Evolutionary conservation across 768 basidiomycete species (phyloP).

Genomic region (Rubroboletus satanas): DNA sequence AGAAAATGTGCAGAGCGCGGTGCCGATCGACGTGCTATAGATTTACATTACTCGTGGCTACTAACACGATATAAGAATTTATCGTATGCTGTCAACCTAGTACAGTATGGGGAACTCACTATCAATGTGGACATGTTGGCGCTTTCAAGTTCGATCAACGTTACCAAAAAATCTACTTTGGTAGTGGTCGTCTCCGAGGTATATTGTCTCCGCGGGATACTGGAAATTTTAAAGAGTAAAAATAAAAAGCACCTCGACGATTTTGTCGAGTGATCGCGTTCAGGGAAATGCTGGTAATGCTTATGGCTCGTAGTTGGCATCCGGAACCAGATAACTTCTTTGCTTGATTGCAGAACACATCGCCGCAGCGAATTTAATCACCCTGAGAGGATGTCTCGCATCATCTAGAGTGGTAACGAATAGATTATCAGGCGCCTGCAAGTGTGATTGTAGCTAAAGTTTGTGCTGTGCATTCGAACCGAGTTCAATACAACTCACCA

Average conservation of each 20-base stretch:
- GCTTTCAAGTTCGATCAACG: too few species aligned
- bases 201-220: too few species aligned
- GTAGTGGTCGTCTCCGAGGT: neutral
- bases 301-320: neutral
- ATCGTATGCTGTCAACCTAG: neutral
- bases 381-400: neutral
- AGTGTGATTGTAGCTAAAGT: neutral
- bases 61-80: neutral
- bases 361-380: neutral
- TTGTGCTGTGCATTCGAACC: conserved; percentile 2
- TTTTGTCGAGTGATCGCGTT: neutral
- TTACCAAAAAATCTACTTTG: neutral
- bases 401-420: neutral
- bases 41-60: neutral
- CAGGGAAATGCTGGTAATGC: neutral
- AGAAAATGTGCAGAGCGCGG: neutral
- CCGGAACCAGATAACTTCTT: neutral
- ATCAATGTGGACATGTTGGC: neutral
- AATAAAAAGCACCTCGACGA: neutral
- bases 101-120: neutral
- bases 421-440: neutral
- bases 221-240: neutral
- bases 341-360: neutral
- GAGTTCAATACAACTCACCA: neutral
- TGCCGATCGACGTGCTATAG: neutral